Conservation (phyloP, 1,139 yeast genomes). For the Sugiyamaella sp. region DNA sequence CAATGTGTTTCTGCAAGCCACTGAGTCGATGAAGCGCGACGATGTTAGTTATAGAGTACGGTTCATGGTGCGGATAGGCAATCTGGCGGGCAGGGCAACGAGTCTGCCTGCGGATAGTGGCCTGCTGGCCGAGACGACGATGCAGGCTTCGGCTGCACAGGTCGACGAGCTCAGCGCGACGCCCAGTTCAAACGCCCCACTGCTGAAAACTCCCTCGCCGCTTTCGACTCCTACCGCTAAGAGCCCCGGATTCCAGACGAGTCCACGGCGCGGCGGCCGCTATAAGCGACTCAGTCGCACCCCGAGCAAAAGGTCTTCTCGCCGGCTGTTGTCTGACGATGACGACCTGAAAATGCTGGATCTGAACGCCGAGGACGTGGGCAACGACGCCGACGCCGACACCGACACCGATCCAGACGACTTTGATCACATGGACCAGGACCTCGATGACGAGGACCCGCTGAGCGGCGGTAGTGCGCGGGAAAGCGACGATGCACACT, state of each 20-base stretch:
- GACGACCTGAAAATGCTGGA: slow-evolving; percentile 14
- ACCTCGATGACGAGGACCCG: slow-evolving; percentile 18
- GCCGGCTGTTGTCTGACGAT: slow-evolving; percentile 1
- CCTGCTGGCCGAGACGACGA: background rate
- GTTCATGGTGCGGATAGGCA: slow-evolving; percentile 52
- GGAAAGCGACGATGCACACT: slow-evolving; percentile 10
- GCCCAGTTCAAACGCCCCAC: background rate
- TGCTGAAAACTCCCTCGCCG: background rate
- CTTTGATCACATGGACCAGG: slow-evolving; percentile 18
- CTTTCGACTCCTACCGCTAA: background rate
- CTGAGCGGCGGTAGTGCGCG: background rate
- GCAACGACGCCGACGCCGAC: slow-evolving; percentile 16
- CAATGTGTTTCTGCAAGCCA: slow-evolving; percentile 69
- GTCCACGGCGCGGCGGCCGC: background rate
- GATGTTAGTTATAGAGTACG: slow-evolving; percentile 78
- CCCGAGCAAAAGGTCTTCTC: slow-evolving; percentile 10
- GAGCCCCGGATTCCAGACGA: background rate
- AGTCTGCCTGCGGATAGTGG: background rate
- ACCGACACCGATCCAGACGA: slow-evolving; percentile 18
- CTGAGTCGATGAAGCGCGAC: slow-evolving; percentile 68
- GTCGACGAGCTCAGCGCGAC: too few species aligned
- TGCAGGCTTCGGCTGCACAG: too few species aligned
- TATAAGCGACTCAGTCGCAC: slow-evolving; percentile 9
- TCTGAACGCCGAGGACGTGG: slow-evolving; percentile 12
- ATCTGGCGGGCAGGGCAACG: background rate